Percentiles rank a stretch among this genome's conserved stretches.
phyloP scores from a whole-genome alignment of 2,329 filamentous ascomycete species.

The Orbilia ellipsospora region DNA sequence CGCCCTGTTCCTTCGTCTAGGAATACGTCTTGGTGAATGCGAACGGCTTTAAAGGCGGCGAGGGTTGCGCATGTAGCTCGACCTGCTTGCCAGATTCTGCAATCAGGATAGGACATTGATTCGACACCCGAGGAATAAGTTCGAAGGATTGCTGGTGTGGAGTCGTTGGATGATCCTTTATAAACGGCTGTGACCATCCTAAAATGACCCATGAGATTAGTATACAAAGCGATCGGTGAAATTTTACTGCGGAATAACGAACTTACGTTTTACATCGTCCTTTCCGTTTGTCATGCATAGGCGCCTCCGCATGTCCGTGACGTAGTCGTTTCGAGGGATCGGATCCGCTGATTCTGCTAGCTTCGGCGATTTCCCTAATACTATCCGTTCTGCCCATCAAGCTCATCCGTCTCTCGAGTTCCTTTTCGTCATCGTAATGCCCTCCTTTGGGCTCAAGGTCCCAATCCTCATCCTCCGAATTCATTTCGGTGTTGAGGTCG shows the following conservation, averaged over 20 bases:
- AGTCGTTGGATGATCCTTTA: conserved; percentile 78
- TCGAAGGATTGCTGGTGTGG: conserved; percentile 78
- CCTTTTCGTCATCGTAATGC: conserved; percentile 49
- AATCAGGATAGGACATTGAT: conserved; percentile 88
- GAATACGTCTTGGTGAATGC: conserved; percentile 90
- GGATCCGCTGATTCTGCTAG: conserved; percentile 31
- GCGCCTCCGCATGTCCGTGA: conserved; percentile 40
- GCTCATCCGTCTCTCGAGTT: conserved; percentile 49
- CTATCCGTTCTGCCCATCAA: conserved; percentile 52
- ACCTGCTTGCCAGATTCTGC: conserved; percentile 96
- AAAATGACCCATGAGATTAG: conserved; percentile 4
- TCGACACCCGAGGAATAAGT: conserved; percentile 98
- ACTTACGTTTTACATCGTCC: conserved; percentile 56
- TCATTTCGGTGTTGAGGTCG: conserved; percentile 48
- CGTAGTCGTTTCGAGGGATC: conserved; percentile 16
- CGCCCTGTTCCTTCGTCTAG: conserved; percentile 90
- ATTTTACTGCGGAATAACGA: neutral
- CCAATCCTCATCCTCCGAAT: conserved; percentile 52
- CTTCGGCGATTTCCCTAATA: conserved; percentile 51
- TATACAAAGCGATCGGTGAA: neutral
- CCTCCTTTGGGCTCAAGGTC: conserved; percentile 51
- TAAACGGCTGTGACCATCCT: conserved; percentile 82
- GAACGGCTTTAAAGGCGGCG: conserved; percentile 92
- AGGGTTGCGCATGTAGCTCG: conserved; percentile 89
- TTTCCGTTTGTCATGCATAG: conserved; percentile 53